Base-by-base conservation (phyloP, 2,329 filamentous ascomycete genomes). In the Xylaria hypoxylon region DNA sequence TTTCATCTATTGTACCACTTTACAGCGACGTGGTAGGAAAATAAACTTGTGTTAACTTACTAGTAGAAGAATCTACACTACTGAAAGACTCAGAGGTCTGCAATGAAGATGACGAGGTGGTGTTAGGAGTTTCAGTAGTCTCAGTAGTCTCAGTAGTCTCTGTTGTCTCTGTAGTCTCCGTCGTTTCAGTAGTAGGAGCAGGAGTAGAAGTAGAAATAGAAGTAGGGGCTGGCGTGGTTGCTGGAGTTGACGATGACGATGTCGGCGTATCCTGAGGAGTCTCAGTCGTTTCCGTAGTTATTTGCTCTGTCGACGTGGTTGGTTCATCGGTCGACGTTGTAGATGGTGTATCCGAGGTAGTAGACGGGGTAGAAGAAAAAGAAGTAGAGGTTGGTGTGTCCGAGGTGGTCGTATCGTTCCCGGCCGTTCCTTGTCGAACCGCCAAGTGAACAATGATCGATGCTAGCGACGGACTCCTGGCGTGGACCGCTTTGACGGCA, bases 391-490 rank as follows among this genome's bases (percentile, higher is more conserved):
- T 52, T 10, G 66, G 44, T n/a, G 68, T 52, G 6, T 67, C 67
- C 31, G 75, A 66, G n/a, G 73, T 64, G 22, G 69, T 78, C 59
- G 77, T 80, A 35, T 74, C 75, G 52, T 77, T 76, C 48, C 68
- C 57, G 3, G 63, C 74, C 60, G 80, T 77, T 69, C 80, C 77
- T 69, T 89, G 86, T 68, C 90, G 86, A 78, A 87, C 89, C 42
- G 87, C 90, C 63, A 93, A 79, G 64, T 88, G 86, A 62, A 90
- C 83, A 69, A 92, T 81, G 64, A 86, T 86, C 10, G 84, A 87
- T 19, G 89, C 89, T 42, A 92, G 81, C 42, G 85, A 82, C 24
- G 88, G 85, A 74, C 92, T 85, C 69, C 86, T 84, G 48, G 82
- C 81, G 78, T 89, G 86, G 31, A 91, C 83, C 38, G 85, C 87